Base-by-base conservation (phyloP, 1,284 basidiomycete species). In the Cutaneotrichosporon daszewskae region DNA sequence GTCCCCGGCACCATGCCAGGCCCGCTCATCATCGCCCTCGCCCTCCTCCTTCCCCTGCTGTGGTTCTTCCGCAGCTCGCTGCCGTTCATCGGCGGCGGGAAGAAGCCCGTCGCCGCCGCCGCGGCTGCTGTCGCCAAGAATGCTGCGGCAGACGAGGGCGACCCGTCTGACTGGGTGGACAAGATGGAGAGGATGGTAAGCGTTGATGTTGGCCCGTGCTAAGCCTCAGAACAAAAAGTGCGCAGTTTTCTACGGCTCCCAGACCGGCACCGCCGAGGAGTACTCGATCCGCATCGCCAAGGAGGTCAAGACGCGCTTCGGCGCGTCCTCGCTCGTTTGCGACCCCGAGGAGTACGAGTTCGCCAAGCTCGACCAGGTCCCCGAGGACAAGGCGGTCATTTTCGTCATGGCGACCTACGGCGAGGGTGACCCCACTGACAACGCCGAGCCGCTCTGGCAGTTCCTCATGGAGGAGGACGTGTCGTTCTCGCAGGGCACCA, bases 391-490 rank as follows among this genome's bases (percentile, higher is more conserved):
- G 56, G 84, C 83, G 31, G 87, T 83, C 47, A 59, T 71, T 34
- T 97, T 98, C 66, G 89, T 95, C 60, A 81, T 98, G 80, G 94
- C 94, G 19, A 97, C 94, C 12, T 98, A 98, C 64, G 94, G 94
- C 52, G 94, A 98, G 75, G 94, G 92, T 47, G 94, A 98, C 69
- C 95, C 94, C 18, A 98, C 94, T 16, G 94, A 98, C 72, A 98
- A 98, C 66, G 89, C 92, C n/a, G 88, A 95, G 26, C 81, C 83
- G 51, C 80, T 98, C 58, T 85, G 91, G 81, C 88, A 95, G 68
- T 91, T 90, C 72, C 66, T 98, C 50, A 78, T 83, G 55, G 90
- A 94, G 60, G 79, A 85, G 9, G 80, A 81, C 11, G 88, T 91
- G 66, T 83, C 85, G 61, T 96, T 96, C 70, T 82, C 80, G 66